Base-by-base conservation (phyloP, 192 early-diverging fungal species). In the Rhizophagus clarus region DNA sequence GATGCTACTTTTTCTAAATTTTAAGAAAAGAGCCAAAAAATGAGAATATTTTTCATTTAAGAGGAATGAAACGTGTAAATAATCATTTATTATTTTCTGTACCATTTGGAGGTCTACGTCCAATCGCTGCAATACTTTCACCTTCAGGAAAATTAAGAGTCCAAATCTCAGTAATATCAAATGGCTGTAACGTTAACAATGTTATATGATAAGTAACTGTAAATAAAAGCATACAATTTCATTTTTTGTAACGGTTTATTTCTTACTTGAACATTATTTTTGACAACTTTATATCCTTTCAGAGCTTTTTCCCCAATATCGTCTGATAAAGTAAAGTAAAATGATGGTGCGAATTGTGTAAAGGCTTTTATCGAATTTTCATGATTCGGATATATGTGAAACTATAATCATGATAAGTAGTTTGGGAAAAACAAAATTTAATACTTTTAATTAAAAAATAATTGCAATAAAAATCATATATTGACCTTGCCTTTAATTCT, bases 1-100 rank as follows among this genome's bases (percentile, higher is more conserved):
- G 96, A 96, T 8, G 98, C 95, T 10, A 97, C 88, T 62, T 89
- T 86, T 68, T 95, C 87, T 78, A 60, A 51, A 56, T 40, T 40
- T 34, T 7, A 40, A 40, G 37, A 40, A 40, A 40, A 40, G 0
- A 40, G 8, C 5, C 37, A 56, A 61, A 37, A 61, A 37, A 42
- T 67, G 60, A 56, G 66, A 34, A 12, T 28, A 47, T 31, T 67
- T 24, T 62, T 62, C 7, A 61, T 61, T 61, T 4, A 61, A 61
- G 24, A 24, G 6, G 20, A 5, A 22, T 6, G 61, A 3, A 17
- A 82, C 11, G 11, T 1, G 42, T 12, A 40, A 45, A 5, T 34
- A 81, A 7, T 40, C 5, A 32, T 32, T 40, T 40, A 0, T 40
- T 40, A 40, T 40, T 24, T 17, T n/a, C 0, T 11, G 29, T 66